These are phyloP conservation scores for Neonectria punicea DNA, from an alignment of 2,329 filamentous ascomycete species.

Conservation along the genomic window DNA sequence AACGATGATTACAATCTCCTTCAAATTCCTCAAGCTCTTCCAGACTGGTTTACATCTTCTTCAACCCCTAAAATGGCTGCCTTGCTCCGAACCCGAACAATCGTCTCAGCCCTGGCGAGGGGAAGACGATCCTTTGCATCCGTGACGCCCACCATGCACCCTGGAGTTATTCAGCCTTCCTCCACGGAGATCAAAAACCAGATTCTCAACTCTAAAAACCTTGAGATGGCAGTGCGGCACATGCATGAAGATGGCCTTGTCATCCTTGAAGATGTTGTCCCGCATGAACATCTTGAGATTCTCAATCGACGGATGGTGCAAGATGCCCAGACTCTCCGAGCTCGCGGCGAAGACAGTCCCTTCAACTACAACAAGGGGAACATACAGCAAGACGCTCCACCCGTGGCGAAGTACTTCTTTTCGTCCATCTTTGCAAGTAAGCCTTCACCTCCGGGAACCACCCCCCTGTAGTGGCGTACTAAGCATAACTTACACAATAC, in stretches of 20 bases:
- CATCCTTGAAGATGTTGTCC: slow-evolving; percentile 63
- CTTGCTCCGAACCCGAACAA: slow-evolving; percentile 27
- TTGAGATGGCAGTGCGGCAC: slow-evolving; percentile 64
- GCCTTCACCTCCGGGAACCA: slow-evolving; percentile 18
- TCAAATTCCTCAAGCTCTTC: neutral
- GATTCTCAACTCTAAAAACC: slow-evolving; percentile 57
- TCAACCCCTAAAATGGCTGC: neutral
- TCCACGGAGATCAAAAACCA: slow-evolving; percentile 52
- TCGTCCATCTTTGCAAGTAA: slow-evolving; percentile 65
- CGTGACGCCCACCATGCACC: slow-evolving; percentile 1
- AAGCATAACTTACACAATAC: slow-evolving; percentile 1
- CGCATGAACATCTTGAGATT: slow-evolving; percentile 60
- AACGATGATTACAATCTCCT: neutral
- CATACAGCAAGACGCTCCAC: slow-evolving; percentile 69
- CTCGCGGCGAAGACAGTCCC: slow-evolving; percentile 62
- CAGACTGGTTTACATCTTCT: neutral
- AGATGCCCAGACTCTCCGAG: slow-evolving; percentile 64
- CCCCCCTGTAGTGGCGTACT: neutral
- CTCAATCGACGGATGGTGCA: slow-evolving; percentile 69
- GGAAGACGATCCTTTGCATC: slow-evolving; percentile 27
- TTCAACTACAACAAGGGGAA: slow-evolving; percentile 74
- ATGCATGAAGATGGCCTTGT: slow-evolving; percentile 66
- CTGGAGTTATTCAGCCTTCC: slow-evolving; percentile 49
- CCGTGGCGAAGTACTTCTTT: slow-evolving; percentile 59
- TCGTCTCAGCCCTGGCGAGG: slow-evolving; percentile 14